These are phyloP conservation scores for Fomitopsis schrenkii DNA, from an alignment of 1,284 basidiomycete genomes.

Conservation along the genomic window DNA sequence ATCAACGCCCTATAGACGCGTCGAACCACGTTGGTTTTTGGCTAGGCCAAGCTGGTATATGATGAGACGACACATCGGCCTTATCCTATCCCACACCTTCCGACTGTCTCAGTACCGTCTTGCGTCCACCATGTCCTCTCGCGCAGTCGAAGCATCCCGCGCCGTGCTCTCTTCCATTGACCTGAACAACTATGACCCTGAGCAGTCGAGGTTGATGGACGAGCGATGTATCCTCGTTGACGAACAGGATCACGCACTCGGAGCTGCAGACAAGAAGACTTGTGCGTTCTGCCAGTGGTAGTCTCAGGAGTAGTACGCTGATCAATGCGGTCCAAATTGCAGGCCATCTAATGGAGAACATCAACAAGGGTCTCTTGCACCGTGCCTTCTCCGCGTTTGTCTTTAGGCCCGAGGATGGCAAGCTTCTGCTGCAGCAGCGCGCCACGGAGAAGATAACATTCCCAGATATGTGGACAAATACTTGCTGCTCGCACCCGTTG, in stretches of 20 bases:
- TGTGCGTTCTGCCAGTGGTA: constrained; percentile 52
- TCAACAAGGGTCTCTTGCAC: constrained; percentile 91
- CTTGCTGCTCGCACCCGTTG: constrained; percentile 97
- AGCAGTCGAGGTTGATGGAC: constrained; percentile 91
- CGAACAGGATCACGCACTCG: constrained; percentile 83
- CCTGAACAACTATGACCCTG: constrained; percentile 71
- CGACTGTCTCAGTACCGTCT: constrained; percentile 3
- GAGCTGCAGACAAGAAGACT: constrained; percentile 95
- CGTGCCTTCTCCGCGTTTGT: constrained; percentile 98
- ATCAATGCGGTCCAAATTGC: background rate
- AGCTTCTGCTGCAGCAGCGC: constrained; percentile 92
- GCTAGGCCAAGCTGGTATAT: constrained; percentile 6
- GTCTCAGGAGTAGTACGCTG: background rate
- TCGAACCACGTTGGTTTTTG: background rate
- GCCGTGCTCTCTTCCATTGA: constrained; percentile 68
- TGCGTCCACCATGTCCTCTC: constrained; percentile 27
- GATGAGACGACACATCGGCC: constrained; percentile 18
- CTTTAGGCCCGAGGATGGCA: constrained; percentile 92
- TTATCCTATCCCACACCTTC: constrained; percentile 16
- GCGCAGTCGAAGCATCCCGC: constrained; percentile 54
- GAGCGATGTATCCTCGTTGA: constrained; percentile 96
- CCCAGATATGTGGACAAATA: constrained; percentile 99
- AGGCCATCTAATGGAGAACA: constrained; percentile 99
- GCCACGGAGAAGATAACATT: constrained; percentile 99
- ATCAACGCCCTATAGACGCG: background rate